Evolutionary conservation across 2,329 filamentous ascomycete species (phyloP).

Genomic region (Geosmithia flava): DNA sequence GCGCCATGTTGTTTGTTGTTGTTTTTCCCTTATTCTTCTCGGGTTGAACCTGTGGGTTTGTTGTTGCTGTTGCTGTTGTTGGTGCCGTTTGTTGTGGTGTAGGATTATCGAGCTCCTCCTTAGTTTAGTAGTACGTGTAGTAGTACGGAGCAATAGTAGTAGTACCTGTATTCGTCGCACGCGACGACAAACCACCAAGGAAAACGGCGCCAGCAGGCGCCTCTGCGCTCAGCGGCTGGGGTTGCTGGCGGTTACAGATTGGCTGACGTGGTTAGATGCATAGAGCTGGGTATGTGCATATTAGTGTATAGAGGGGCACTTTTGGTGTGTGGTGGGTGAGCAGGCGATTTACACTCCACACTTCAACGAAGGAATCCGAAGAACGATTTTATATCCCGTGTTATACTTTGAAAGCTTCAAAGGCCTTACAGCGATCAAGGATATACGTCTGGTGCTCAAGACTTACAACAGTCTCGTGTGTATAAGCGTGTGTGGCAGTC

Average conservation of each 20-base stretch:
- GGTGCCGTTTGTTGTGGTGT: neutral
- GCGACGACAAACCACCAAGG: neutral
- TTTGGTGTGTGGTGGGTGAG: neutral
- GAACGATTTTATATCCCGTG: no score
- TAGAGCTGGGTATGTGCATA: conserved; percentile 1
- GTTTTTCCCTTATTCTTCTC: neutral
- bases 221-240: conserved; percentile 1
- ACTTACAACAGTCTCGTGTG: no score
- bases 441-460: no score
- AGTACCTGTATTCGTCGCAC: neutral
- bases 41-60: neutral
- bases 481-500: no score
- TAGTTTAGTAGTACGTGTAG: neutral
- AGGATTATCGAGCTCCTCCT: no score
- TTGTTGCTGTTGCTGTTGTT: neutral
- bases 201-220: neutral
- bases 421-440: no score
- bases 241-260: conserved; percentile 1
- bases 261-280: neutral
- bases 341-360: neutral
- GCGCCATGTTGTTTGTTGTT: conserved; percentile 33
- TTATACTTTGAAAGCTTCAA: no score
- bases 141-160: no score
- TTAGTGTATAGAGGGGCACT: neutral
- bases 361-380: neutral